Evolutionary conservation across 495 filamentous ascomycete genomes (phyloP).

Genomic region (Talaromyces thailandensis): DNA sequence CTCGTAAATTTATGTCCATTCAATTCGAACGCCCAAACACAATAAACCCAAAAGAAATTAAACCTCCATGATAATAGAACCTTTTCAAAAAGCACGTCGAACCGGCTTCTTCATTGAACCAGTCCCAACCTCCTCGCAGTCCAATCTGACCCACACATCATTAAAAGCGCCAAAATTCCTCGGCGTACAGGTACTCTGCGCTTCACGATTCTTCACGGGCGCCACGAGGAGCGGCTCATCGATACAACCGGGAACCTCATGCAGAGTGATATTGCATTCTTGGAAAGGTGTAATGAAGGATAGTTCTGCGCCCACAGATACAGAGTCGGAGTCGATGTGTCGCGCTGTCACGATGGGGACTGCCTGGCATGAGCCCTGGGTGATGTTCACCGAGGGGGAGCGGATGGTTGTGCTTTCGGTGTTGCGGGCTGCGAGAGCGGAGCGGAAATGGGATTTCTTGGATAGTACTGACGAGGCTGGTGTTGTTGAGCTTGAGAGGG

Average conservation of each 20-base stretch:
- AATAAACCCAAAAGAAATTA: background rate
- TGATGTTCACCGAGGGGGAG: conserved; percentile 16
- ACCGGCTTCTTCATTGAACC: background rate
- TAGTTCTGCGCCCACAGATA: conserved; percentile 26
- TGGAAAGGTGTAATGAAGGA: conserved; percentile 12
- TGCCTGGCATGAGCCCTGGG: conserved; percentile 18
- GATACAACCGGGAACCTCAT: conserved; percentile 27
- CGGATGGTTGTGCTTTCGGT: conserved; percentile 13
- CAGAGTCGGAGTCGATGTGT: conserved; percentile 17
- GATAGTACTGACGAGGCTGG: background rate
- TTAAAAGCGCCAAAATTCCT: conserved; percentile 19
- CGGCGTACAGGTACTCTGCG: conserved; percentile 18
- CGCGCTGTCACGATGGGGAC: conserved; percentile 22
- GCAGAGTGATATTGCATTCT: conserved; percentile 27
- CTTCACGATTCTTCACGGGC: conserved; percentile 15
- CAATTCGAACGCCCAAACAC: background rate
- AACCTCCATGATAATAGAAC: background rate
- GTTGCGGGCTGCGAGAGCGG: conserved; percentile 16
- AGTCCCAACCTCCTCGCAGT: conserved; percentile 14
- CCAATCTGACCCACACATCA: conserved; percentile 26
- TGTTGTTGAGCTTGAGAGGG: background rate
- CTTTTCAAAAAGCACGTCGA: background rate
- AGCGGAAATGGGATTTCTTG: conserved; percentile 9
- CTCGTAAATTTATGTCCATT: conserved; percentile 3
- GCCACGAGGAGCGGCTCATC: conserved; percentile 21